Evolutionary conservation across 1,284 basidiomycete species (phyloP).

Genomic region (Grifola frondosa): DNA sequence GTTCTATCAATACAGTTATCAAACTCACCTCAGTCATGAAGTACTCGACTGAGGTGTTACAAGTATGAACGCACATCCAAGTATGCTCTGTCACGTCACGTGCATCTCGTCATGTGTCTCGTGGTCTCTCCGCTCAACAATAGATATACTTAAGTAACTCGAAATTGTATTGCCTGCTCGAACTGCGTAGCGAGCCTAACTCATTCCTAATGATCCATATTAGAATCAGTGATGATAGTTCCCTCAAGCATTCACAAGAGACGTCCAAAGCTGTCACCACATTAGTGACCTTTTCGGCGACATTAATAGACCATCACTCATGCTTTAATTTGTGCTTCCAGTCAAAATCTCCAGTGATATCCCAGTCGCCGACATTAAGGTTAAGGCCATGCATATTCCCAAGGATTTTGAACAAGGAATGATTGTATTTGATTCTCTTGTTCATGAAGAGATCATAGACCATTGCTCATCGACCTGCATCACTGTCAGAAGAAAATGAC

Average conservation of each 20-base stretch:
- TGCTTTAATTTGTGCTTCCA: conserved; percentile 26
- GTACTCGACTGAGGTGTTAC: too few species aligned
- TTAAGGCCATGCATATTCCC: conserved; percentile 20
- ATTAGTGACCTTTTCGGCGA: neutral
- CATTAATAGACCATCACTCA: conserved; percentile 7
- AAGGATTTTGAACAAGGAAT: conserved; percentile 13
- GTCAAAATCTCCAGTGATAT: conserved; percentile 22
- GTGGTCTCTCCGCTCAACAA: too few species aligned
- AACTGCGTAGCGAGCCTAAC: too few species aligned
- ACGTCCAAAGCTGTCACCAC: conserved; percentile 3
- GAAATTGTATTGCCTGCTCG: too few species aligned
- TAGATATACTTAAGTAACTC: too few species aligned
- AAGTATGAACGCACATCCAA: too few species aligned
- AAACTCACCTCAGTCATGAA: too few species aligned
- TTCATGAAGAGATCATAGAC: conserved; percentile 25
- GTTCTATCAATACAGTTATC: too few species aligned
- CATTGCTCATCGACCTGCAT: conserved; percentile 23
- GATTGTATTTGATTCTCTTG: neutral
- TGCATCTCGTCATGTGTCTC: too few species aligned
- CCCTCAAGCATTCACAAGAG: conserved; percentile 11
- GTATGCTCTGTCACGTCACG: too few species aligned
- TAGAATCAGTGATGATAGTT: conserved; percentile 3
- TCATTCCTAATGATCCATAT: conserved; percentile 8
- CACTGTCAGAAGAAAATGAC: conserved; percentile 29
- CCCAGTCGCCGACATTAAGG: conserved; percentile 14